phyloP scores from a whole-genome alignment of 228 moss, liverwort and hornwort genomes.

The Sphagnum magellanicum region DNA sequence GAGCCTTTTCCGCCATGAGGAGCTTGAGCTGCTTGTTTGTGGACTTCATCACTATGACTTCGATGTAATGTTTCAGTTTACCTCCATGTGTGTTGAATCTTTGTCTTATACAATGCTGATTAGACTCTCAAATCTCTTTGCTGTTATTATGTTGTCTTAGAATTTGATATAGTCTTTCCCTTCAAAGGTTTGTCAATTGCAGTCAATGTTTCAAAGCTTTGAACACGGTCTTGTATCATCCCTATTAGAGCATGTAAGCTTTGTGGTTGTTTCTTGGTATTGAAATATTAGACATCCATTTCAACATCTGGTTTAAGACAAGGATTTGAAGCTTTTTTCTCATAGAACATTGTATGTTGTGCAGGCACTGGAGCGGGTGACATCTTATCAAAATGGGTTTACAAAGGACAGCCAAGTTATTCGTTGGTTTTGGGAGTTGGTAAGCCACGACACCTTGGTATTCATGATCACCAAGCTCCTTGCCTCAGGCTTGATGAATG shows the following conservation, averaged over 20 bases:
- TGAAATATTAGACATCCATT: too few relatives aligned
- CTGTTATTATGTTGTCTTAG: background rate
- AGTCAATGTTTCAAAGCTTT: too few relatives aligned
- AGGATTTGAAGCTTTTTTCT: too few relatives aligned
- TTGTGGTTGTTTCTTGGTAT: background rate
- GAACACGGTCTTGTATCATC: too few relatives aligned
- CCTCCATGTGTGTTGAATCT: background rate
- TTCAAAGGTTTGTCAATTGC: background rate
- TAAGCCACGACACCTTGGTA: constrained; percentile 9
- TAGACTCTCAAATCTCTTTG: background rate
- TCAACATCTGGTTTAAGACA: too few relatives aligned
- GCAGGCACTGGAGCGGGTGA: constrained; percentile 69
- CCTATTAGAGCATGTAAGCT: background rate
- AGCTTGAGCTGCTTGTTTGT: constrained; percentile 70
- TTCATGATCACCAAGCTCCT: too few relatives aligned
- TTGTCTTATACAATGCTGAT: background rate
- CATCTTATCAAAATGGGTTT: constrained; percentile 69
- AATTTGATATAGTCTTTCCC: background rate
- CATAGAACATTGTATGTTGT: background rate
- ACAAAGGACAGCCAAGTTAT: constrained; percentile 45
- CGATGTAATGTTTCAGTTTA: constrained; percentile 35
- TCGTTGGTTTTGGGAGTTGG: constrained; percentile 73
- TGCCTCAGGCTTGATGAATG: too few relatives aligned
- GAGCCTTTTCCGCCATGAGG: constrained; percentile 62
- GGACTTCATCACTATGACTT: constrained; percentile 76